Base-by-base conservation (phyloP, 1,284 basidiomycete species). In the Tilletia caries region DNA sequence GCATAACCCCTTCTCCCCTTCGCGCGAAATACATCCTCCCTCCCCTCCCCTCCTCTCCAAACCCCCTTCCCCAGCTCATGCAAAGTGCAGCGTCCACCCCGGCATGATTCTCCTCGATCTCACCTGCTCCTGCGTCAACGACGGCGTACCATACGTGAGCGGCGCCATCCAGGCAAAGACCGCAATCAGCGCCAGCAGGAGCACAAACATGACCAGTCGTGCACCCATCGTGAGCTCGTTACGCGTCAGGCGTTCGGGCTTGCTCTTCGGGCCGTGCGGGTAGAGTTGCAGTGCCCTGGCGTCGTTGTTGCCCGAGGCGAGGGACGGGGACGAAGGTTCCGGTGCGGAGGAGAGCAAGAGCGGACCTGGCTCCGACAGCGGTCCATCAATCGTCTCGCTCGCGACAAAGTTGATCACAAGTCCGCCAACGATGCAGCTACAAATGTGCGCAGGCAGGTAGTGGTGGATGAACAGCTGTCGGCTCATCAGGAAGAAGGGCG, bases 401-500 rank as follows among this genome's bases (percentile, higher is more conserved):
- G 70, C 69, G 72, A 98, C 86, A 85, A 97, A 98, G 85, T 92
- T 93, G 79, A 98, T 86, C 37, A 97, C 90, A 2, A 92, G 88
- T 54, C 95, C 96, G 20, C 95, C 92, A 64, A 96, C 89, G 68
- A 98, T 87, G 18, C 93, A 91, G 6, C 93, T 95, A 29, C 92
- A 91, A 50, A 98, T 87, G 83, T 86, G 84, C 20, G 85, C 85
- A 4, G 95, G 95, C 8, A 99, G 89, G 83, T 99, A 99, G 84
- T 99, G 95, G 84, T 99, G 95, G 48, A 99, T 86, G 87, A 82
- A 82, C 41, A 95, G 87, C 83, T 99, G 96, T 67, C 96, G 92
- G 80, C 88, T 91, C 93, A 99, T 97, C 43, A 97, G 87, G 89
- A 92, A 98, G 88, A 98, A 99, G 13, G 96, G 96, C 81, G 92